These are phyloP conservation scores for Hymenoscyphus fraxineus DNA, from an alignment of 2,329 filamentous ascomycete genomes.

Conservation along the genomic window DNA sequence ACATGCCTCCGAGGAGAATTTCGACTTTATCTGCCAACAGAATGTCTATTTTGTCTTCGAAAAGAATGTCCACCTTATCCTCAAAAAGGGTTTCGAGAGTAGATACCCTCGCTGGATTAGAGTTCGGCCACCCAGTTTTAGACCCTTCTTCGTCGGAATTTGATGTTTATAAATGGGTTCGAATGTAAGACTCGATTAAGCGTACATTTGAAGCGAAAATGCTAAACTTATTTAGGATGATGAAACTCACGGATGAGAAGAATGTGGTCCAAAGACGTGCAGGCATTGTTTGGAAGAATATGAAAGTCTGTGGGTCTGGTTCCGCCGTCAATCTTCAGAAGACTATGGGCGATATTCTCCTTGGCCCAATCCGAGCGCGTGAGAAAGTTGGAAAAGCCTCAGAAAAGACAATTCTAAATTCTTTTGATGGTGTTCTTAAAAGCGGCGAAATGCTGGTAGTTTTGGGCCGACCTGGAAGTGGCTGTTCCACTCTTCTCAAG, in stretches of 20 bases:
- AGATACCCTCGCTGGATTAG: constrained; percentile 37
- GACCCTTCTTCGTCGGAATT: constrained; percentile 50
- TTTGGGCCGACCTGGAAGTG: constrained; percentile 61
- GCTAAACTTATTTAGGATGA: constrained; percentile 9
- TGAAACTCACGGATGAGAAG: constrained; percentile 51
- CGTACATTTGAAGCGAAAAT: not conserved
- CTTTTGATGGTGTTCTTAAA: constrained; percentile 61
- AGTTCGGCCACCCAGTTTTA: constrained; percentile 45
- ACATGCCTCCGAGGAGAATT: too few species aligned
- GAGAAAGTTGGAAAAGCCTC: constrained; percentile 51
- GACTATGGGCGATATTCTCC: constrained; percentile 58
- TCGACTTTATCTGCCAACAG: too few species aligned
- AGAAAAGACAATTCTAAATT: constrained; percentile 57
- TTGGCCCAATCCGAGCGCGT: constrained; percentile 53
- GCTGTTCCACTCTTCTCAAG: constrained; percentile 63
- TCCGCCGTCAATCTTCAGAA: constrained; percentile 65
- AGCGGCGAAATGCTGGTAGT: constrained; percentile 66
- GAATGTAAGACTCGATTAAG: constrained; percentile 31
- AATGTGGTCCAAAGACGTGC: constrained; percentile 51
- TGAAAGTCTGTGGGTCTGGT: constrained; percentile 65
- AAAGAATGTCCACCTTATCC: too few species aligned
- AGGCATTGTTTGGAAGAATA: constrained; percentile 60
- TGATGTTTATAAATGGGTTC: constrained; percentile 50
- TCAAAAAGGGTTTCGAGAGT: not conserved
- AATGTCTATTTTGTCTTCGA: too few species aligned